Evolutionary conservation across 768 basidiomycete genomes (phyloP), one percentile per base, ranked within the genome.

Genomic region (Naematelia aurantialba): DNA sequence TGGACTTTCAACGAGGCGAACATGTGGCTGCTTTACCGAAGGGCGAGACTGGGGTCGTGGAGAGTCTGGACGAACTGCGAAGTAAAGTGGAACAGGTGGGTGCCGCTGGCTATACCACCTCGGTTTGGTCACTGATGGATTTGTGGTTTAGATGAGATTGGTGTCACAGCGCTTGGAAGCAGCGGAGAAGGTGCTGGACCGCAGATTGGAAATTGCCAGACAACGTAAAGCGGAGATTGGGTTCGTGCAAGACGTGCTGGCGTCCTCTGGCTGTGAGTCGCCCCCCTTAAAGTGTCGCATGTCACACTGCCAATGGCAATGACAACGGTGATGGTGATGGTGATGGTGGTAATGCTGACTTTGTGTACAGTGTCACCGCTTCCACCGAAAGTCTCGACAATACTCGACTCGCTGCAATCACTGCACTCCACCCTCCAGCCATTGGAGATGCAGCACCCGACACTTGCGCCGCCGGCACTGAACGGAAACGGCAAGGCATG

Each of bases 61-160:
- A 84, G 10, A 85, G 88, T 72, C 80, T 91, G 2, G 86, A 88
- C 24, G 81, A 84, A 34, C 76, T 91, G 49, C 79, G 88, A 50
- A 79, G 81, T 62, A 81, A 84, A 66, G 79, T 93, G 2, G 85
- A 89, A 55, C 83, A 84, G 68, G 90, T 89, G 67, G 66, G 86
- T 82, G 25, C 49, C 47, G n/a, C n/a, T n/a, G n/a, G n/a, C n/a
- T n/a, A n/a, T n/a, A 54, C 24, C 47, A 11, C 21, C 17, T 48
- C 24, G 24, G 10, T 22, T 48, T 22, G 24, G 21, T 24, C 24
- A 50, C 34, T 39, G 55, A 39, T 26, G 45, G 47, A 27, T 54
- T 14, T 51, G 48, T 34, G n/a, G n/a, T n/a, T n/a, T 39, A 39
- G 34, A 39, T 39, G 34, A 39, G 58, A 39, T 45, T 62, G 19